Evolutionary conservation across 352 stramenopile genomes (phyloP), one percentile per base, ranked within the genome.

Genomic region (Pythium rhizo-oryzae): DNA sequence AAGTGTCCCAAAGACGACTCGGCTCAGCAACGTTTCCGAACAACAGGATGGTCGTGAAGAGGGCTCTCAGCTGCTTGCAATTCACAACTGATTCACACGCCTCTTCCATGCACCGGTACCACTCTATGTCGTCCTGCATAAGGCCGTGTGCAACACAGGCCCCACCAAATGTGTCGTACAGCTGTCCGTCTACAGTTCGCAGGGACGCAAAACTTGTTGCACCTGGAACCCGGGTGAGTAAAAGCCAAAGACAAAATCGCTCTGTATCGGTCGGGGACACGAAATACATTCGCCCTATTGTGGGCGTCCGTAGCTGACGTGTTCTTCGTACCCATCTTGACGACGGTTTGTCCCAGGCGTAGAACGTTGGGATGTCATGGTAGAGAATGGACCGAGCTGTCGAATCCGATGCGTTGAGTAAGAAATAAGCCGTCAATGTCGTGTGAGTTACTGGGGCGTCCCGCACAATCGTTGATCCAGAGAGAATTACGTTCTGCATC

Each of bases 401-500:
- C 50, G 33, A 1, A 50, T 60, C 54, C 43, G 8, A 19, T 6
- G 54, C 35, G 21, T 60, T 49, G 1, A 60, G 33, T 0, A 2
- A 1, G 35, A 60, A 50, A 18, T 50, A 60, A 15, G 54, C 21
- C 9, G 37, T 47, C 6, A 49, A 19, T 0, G 54, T 49, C 19
- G 33, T 47, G 21, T 50, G n/a, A 4, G 6, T 60, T 2, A 33
- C 1, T 49, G 54, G 33, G 9, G 21, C 6, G 30, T 15, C 4
- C n/a, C 5, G 11, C 0, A 59, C 28, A 21, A 47, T 16, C 6
- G 28, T 59, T 2, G 53, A 28, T 1, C 13, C 25, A 3, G 53
- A 46, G 28, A 60, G 54, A n/a, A 60, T 19, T 19, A 60, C n/a
- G 19, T 60, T 50, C 9, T 60, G 54, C 54, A 49, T 33, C 13